Evolutionary conservation across 352 stramenopile species (phyloP), one percentile per base, ranked within the genome.

Genomic region (Globisporangium canariense): DNA sequence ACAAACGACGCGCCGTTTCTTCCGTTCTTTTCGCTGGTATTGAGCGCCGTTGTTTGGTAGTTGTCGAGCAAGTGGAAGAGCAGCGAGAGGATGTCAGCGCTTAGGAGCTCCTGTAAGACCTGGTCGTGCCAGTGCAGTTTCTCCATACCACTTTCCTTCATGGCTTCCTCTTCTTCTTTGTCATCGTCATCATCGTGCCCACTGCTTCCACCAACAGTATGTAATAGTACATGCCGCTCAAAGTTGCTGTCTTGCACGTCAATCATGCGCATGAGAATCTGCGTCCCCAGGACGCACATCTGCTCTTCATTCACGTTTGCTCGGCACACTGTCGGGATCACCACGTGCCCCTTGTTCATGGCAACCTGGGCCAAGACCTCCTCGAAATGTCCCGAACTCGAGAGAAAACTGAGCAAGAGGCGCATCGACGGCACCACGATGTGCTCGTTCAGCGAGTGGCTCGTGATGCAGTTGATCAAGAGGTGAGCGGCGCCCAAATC

Each of bases 1-100:
- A 81, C 40, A 16, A 79, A 40, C 18, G 28, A 22, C 57, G 55
- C 8, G 18, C 65, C 47, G 10, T 30, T 22, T 18, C n/a, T 49
- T 11, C 32, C 47, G 8, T 25, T 34, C 11, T 7, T 28, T 49
- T 61, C 57, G 40, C 13, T 54, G 22, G 3, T 40, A 14, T 55
- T 55, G 10, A 38, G 34, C 9, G 51, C 2, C 9, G 18, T n/a
- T 3, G 8, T 6, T 13, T 65, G 41, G 58, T 66, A 70, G n/a
- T 57, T 71, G 30, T 71, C 68, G 16, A 78, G 14, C 20, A 75
- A 60, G 56, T 73, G 65, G 22, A 73, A 73, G 47, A 73, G 20
- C 18, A 75, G 47, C 4, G 64, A 52, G 2, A 77, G 46, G 22
- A 65, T 64, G 14, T 72, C 65, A 30, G 63, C 40, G 34, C 73